A percentile compares a stretch with the other conserved stretches of the same genome.
These are phyloP conservation scores for Boletus barrowsii DNA, from an alignment of 768 basidiomycete species.

Conservation along the genomic window DNA sequence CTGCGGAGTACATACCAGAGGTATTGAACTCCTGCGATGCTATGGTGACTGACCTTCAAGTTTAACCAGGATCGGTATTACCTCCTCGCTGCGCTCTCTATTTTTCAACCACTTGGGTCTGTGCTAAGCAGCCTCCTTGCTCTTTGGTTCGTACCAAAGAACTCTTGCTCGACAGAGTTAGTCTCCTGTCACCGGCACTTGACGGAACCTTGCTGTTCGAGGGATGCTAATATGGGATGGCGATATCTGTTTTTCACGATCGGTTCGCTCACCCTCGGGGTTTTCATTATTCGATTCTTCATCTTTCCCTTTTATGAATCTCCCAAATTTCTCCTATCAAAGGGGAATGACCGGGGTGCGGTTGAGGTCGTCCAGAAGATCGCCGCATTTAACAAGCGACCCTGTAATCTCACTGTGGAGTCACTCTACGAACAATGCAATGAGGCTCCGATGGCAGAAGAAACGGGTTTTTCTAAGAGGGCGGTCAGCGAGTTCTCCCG, in stretches of 20 bases:
- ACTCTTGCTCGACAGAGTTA: conserved; percentile 10
- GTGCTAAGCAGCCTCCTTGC: background rate
- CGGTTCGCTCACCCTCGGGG: conserved; percentile 6
- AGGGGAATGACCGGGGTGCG: conserved; percentile 11
- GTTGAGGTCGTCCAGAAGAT: conserved; percentile 16
- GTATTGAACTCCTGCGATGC: background rate
- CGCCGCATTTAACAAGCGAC: conserved; percentile 8
- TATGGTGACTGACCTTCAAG: background rate
- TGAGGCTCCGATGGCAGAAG: background rate
- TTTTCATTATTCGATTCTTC: conserved; percentile 17
- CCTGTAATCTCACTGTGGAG: conserved; percentile 14
- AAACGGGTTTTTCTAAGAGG: background rate
- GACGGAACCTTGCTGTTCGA: conserved; percentile 19
- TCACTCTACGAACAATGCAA: conserved; percentile 6
- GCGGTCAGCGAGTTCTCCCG: conserved; percentile 6
- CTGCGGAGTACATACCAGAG: conserved; percentile 13
- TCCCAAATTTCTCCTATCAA: conserved; percentile 12
- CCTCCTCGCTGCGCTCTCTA: conserved; percentile 11
- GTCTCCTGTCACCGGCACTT: conserved; percentile 5
- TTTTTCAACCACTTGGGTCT: conserved; percentile 4
- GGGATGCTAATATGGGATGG: conserved; percentile 18
- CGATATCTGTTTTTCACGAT: conserved; percentile 13
- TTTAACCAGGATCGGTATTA: conserved; percentile 10
- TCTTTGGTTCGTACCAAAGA: conserved; percentile 11
- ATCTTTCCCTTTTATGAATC: conserved; percentile 17